A percentile compares a stretch with the other conserved stretches of the same genome.
Conservation (phyloP, 352 stramenopile species). For the Phytophthora palmivora region DNA sequence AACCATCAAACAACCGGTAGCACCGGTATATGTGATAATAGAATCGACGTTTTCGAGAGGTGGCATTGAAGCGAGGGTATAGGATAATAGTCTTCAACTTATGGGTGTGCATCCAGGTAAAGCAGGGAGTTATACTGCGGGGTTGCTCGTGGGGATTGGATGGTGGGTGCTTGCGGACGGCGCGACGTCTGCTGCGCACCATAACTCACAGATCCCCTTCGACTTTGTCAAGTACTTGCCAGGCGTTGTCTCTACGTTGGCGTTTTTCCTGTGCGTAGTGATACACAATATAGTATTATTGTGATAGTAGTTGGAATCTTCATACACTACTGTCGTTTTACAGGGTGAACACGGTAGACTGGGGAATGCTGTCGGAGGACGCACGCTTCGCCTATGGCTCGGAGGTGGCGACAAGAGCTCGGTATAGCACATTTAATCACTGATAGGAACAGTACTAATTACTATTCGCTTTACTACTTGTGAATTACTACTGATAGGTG, state of each 20-base stretch:
- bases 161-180: constrained; percentile 75
- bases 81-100: constrained; percentile 12
- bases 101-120: constrained; percentile 47
- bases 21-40: too few species aligned
- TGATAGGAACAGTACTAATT: background rate
- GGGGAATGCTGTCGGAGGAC: constrained; percentile 67
- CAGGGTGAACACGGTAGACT: constrained; percentile 71
- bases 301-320: constrained; percentile 1
- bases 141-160: constrained; percentile 57
- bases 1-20: too few species aligned
- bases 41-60: too few species aligned
- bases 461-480: background rate
- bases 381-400: constrained; percentile 49
- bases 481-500: constrained; percentile 23
- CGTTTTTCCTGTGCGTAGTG: constrained; percentile 58
- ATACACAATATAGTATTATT: constrained; percentile 1
- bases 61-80: background rate
- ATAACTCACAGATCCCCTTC: constrained; percentile 64
- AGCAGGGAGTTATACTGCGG: constrained; percentile 51
- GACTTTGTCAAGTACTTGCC: constrained; percentile 67
- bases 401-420: constrained; percentile 51
- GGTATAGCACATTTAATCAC: constrained; percentile 25
- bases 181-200: constrained; percentile 45
- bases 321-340: background rate
- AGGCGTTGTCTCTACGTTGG: constrained; percentile 59